Evolutionary conservation across 148 eudicot species (phyloP), one percentile per base, ranked within the genome.

Genomic region (Bassia scoparia): DNA sequence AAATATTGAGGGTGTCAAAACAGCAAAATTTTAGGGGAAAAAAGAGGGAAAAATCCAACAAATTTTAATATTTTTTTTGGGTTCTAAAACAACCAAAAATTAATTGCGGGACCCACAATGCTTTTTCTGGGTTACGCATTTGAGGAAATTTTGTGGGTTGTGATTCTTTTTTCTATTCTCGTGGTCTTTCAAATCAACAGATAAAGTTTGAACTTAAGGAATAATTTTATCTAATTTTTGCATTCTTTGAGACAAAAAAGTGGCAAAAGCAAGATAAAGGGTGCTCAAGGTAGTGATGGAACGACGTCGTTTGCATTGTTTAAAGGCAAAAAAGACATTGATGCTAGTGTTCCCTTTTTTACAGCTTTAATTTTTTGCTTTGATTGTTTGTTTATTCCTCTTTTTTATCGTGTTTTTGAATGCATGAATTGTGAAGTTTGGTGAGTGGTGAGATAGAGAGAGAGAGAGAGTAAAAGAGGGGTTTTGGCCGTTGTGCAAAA

Each of bases 161-260:
- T 33, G 65, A 55, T 53, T n/a, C 70, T 29, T 71, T 72, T 71
- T 77, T 29, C 80, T 59, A 65, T 71, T 71, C 41, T 77, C 21
- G 76, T 62, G 76, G 76, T 72, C 70, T 71, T 55, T 72, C 80
- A 71, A 55, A 55, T 72, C 67, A 63, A 37, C 18, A 23, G 65
- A 29, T 71, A 77, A 77, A 77, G 80, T 65, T 27, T 43, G 17
- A 52, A 3, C 8, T 7, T 53, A 44, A 20, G 46, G 73, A 68
- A 59, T 76, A 76, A 23, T 0, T 21, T 63, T 21, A 21, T 35
- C 0, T 44, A 23, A 44, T 65, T 77, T 71, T 66, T 66, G 55
- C 41, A 34, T 35, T 63, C 66, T 77, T 77, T 72, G 59, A 77
- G 76, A 65, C 43, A 6, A 53, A 77, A 58, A 71, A 66, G 63